Evolutionary conservation across 495 filamentous ascomycete genomes (phyloP), one percentile per base, ranked within the genome.

Genomic region (Poronia punctata): DNA sequence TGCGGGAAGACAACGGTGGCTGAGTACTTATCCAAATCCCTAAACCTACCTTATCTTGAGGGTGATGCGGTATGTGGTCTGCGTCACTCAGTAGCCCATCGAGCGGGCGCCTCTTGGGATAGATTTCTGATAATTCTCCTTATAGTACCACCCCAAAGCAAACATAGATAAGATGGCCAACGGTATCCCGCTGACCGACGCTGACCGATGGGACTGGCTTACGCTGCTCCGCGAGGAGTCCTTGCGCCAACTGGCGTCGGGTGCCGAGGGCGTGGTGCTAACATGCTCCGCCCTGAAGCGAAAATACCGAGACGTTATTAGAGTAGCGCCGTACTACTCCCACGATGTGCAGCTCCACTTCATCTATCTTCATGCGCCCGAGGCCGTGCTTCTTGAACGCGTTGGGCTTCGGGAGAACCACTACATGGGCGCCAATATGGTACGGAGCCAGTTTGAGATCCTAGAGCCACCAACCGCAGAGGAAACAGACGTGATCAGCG

Each of bases 131-230:
- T 57, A 43, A 57, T 31, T 40, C n/a, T 30, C 22, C n/a, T 25
- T 35, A 17, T 52, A 99, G 93, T 97, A 78, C 63, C 93, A 99
- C 59, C 74, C 88, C 2, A 52, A 71, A 37, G 63, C 80, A 38
- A 97, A 96, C 68, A 82, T 95, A 56, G 80, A 89, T 23, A 99
- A 99, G 64, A 99, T 99, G 93, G 68, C 76, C 57, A 69, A 76
- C 50, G 86, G 86, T 46, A 83, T 80, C 27, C 87, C 93, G 5
- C 72, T 99, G 35, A 97, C 88, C 35, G 93, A 99, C 60, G 80
- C 78, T 48, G 93, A 99, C 64, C 85, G 93, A 43, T 97, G 93
- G 93, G 90, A 95, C 68, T 99, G 93, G 93, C 80, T 99, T 32
- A 90, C 89, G 45, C 70, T 75, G 16, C 76, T 97, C 4, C 87